phyloP scores from a whole-genome alignment of 2,329 filamentous ascomycete genomes.

The Truncatella angustata region DNA sequence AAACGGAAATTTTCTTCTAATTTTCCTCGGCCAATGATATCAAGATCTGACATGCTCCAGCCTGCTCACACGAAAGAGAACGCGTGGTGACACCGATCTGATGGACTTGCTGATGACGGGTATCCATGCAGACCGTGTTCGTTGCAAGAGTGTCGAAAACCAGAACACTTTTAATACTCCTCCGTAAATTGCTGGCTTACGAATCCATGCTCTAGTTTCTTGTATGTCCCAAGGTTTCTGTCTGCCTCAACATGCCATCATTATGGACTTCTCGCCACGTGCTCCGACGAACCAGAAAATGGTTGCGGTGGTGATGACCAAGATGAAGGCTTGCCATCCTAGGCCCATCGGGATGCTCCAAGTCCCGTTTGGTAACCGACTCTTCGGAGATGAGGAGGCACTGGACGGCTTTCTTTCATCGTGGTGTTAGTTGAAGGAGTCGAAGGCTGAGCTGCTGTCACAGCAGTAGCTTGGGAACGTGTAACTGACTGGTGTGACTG shows the following conservation, averaged over 20 bases:
- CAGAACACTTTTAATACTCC: no score
- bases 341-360: neutral
- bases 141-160: no score
- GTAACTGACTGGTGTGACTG: no score
- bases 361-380: neutral
- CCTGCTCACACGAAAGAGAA: no score
- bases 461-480: no score
- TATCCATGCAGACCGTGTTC: no score
- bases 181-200: neutral
- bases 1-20: no score
- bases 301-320: neutral
- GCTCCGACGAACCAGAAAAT: neutral
- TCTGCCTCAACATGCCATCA: neutral
- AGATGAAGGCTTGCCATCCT: neutral
- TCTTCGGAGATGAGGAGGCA: neutral
- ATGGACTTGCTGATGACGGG: no score
- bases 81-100: no score
- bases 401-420: neutral
- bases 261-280: neutral
- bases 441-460: neutral
- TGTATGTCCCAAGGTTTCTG: neutral
- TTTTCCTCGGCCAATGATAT: no score
- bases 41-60: no score
- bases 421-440: neutral
- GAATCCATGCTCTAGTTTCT: neutral